Evolutionary conservation across 2,329 filamentous ascomycete genomes (phyloP), one percentile per base, ranked within the genome.

Genomic region (Trichoderma lentiforme): DNA sequence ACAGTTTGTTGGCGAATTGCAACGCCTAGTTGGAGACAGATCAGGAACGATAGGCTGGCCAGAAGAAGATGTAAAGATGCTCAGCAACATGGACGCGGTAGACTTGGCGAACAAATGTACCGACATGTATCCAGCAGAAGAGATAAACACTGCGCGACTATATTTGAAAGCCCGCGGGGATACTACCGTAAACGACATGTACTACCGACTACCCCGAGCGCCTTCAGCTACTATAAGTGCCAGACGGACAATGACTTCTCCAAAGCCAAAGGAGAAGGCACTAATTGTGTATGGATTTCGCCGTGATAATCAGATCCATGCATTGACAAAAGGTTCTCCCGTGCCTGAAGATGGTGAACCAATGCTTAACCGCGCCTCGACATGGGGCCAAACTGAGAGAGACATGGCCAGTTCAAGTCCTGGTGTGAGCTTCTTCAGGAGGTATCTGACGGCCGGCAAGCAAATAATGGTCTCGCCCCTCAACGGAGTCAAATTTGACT

Each of bases 1-100:
- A 24, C 75, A 77, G 18, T 28, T 77, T 7, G 36, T 67, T 2
- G 62, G 74, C 0, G 74, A 77, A 26, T 24, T 76, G 9, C 39
- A 47, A 18, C 4, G 62, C 11, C 26, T 53, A 4, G 47, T 32
- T 3, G n/a, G 4, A 32, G 18, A 53, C 53, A 26, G 21, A 6
- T 3, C 6, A 1, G 53, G 15, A 11, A 24, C 51, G 21, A 56
- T 34, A 26, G 39, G 62, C 39, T 56, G 73, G 71, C 12, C 68
- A 62, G 14, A 66, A 36, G 68, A 72, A 26, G 73, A 73, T 30
- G 15, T 72, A 8, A 51, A 70, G 12, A 71, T 5, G 15, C 32
- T 75, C 5, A 58, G 18, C 62, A n/a, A 3, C 21, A 21, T 8
- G 69, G 11, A 70, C 2, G 34, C 53, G 3, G 18, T 6, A 8